A percentile compares a stretch with the other conserved stretches of the same genome.
Conservation (phyloP, 2,329 filamentous ascomycete species). For the Sphaerostilbella broomeana region DNA sequence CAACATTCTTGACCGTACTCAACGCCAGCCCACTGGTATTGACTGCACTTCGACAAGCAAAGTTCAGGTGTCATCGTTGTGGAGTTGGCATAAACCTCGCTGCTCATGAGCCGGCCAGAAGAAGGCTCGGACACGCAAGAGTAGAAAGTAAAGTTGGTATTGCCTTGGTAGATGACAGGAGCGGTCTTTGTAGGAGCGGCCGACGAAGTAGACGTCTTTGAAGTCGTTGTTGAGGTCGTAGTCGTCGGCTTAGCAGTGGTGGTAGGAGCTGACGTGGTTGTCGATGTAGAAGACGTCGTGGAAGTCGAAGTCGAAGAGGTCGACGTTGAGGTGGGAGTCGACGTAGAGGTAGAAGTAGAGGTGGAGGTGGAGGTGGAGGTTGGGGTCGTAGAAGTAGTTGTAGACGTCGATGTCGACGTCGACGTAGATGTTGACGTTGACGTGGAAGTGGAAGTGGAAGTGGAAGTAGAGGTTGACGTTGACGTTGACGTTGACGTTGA, state of each 20-base stretch:
- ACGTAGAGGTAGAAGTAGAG: constrained; percentile 16
- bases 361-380: constrained; percentile 18
- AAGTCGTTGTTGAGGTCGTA: constrained; percentile 2
- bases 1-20: constrained; percentile 35
- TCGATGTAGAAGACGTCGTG: not conserved
- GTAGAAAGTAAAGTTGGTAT: constrained; percentile 33
- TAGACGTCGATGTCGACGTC: not conserved
- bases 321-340: constrained; percentile 1
- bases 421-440: constrained; percentile 25
- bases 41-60: constrained; percentile 28
- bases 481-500: constrained; percentile 8
- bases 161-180: constrained; percentile 26
- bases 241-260: constrained; percentile 1
- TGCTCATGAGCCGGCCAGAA: constrained; percentile 25
- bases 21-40: constrained; percentile 30
- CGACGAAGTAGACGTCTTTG: constrained; percentile 10
- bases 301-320: not conserved
- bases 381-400: not conserved
- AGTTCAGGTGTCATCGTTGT: constrained; percentile 28
- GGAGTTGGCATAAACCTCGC: constrained; percentile 24
- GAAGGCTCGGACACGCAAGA: constrained; percentile 30
- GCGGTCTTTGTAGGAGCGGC: constrained; percentile 20
- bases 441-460: constrained; percentile 22
- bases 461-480: constrained; percentile 2
- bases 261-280: constrained; percentile 6